These are phyloP conservation scores for Bidens hawaiensis DNA, from an alignment of 140 eudicot genomes.

Conservation along the genomic window DNA sequence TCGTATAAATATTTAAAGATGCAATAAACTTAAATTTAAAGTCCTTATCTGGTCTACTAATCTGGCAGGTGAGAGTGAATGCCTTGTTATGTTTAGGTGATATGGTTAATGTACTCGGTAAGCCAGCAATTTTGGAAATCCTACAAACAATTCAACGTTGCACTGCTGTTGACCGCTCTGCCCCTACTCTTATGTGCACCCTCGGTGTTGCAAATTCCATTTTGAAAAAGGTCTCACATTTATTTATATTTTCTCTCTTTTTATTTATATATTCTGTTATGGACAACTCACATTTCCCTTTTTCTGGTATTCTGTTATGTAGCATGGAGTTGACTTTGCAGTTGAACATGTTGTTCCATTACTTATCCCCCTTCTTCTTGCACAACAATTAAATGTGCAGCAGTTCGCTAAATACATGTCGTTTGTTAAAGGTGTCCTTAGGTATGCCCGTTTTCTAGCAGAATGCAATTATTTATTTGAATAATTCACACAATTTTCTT, in stretches of 20 bases:
- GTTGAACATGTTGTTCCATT: conserved; percentile 89
- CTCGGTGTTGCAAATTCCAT: conserved; percentile 87
- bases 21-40: conserved; percentile 17
- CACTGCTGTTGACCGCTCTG: conserved; percentile 91
- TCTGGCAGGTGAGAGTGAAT: conserved; percentile 93
- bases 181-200: conserved; percentile 98
- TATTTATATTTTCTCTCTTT: neutral
- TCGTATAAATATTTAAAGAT: conserved; percentile 5
- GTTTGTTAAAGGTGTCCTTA: conserved; percentile 68
- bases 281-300: conserved; percentile 4
- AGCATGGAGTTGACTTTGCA: conserved; percentile 92
- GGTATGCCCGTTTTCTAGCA: conserved; percentile 2
- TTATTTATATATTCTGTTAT: neutral
- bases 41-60: neutral
- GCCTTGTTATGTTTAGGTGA: conserved; percentile 87
- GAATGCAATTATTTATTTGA: conserved; percentile 12
- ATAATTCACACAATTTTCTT: neutral
- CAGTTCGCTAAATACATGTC: conserved; percentile 95
- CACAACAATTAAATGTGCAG: conserved; percentile 93
- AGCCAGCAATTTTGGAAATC: conserved; percentile 57
- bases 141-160: conserved; percentile 87
- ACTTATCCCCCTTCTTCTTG: conserved; percentile 71
- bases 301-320: conserved; percentile 27
- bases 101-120: conserved; percentile 74
- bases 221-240: conserved; percentile 66